Evolutionary conservation across 78 protist genomes (phyloP).

Genomic region (Dictyostelium firmibasis): DNA sequence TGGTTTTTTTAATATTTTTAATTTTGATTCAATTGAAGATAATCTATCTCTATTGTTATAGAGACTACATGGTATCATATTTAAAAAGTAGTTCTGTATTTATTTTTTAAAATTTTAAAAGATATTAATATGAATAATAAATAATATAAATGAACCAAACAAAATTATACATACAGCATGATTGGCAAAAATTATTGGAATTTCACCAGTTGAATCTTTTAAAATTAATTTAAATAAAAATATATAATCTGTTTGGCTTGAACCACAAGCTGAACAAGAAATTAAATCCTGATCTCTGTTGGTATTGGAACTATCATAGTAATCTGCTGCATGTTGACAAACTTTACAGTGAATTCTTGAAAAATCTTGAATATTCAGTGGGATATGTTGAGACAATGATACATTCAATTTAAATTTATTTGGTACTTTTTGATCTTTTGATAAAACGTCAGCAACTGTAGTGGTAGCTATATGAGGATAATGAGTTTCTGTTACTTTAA

Average conservation of each 20-base stretch:
- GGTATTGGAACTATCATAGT: not conserved
- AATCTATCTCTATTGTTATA: not conserved
- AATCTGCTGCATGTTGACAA: not conserved
- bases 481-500: slow-evolving; percentile 4
- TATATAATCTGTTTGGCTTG: not conserved
- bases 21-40: not conserved
- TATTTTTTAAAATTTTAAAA: not conserved
- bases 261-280: not conserved
- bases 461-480: slow-evolving; percentile 6
- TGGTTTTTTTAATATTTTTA: slow-evolving; percentile 1
- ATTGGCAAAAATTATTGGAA: slow-evolving; percentile 15
- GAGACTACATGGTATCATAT: not conserved
- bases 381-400: slow-evolving; percentile 18
- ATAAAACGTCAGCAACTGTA: not conserved
- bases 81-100: not conserved
- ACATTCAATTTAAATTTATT: slow-evolving; percentile 11
- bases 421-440: not conserved
- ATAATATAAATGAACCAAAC: not conserved
- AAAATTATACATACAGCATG: slow-evolving; percentile 23
- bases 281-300: not conserved
- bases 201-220: slow-evolving; percentile 28
- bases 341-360: slow-evolving; percentile 15
- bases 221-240: slow-evolving; percentile 15
- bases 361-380: slow-evolving; percentile 2
- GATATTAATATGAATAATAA: too few species aligned